These are phyloP conservation scores for Anthracocystis panici-leucophaei DNA, from an alignment of 1,284 basidiomycete genomes.

Conservation along the genomic window DNA sequence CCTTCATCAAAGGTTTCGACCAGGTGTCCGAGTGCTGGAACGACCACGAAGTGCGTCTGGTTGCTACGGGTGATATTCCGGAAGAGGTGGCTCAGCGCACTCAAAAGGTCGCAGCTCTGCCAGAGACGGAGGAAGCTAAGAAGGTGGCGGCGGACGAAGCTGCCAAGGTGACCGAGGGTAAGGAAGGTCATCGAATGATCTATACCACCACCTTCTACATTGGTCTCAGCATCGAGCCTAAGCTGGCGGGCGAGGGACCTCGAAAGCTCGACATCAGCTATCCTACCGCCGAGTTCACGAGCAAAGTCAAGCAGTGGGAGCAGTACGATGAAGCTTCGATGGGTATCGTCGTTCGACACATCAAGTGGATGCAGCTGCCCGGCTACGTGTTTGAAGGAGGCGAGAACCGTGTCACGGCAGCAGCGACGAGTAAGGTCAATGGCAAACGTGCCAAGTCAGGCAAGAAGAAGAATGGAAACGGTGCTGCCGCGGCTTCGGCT, in stretches of 20 bases:
- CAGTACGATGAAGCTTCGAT: slow-evolving; percentile 91
- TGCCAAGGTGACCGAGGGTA: slow-evolving; percentile 48
- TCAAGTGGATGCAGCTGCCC: slow-evolving; percentile 87
- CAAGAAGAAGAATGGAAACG: slow-evolving; percentile 72
- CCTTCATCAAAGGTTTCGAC: slow-evolving; percentile 93
- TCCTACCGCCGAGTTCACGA: slow-evolving; percentile 95
- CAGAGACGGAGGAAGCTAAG: slow-evolving; percentile 52
- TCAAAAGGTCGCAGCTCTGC: slow-evolving; percentile 56
- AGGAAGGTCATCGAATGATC: slow-evolving; percentile 77
- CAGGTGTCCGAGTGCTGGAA: slow-evolving; percentile 84
- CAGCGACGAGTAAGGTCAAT: slow-evolving; percentile 80
- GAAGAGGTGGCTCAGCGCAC: slow-evolving; percentile 64
- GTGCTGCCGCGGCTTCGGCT: slow-evolving; percentile 5
- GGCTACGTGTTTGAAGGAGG: slow-evolving; percentile 84
- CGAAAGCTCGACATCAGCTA: slow-evolving; percentile 94
- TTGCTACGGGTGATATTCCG: slow-evolving; percentile 64
- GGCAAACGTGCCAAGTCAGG: slow-evolving; percentile 80
- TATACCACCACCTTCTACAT: slow-evolving; percentile 97
- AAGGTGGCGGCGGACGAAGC: slow-evolving; percentile 58
- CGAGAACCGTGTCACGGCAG: slow-evolving; percentile 40
- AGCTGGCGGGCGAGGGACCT: slow-evolving; percentile 73
- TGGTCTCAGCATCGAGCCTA: slow-evolving; percentile 91
- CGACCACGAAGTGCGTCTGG: slow-evolving; percentile 75
- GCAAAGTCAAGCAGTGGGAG: slow-evolving; percentile 94
- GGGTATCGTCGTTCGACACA: slow-evolving; percentile 93